Evolutionary conservation across 129 eudicot species (phyloP), one percentile per base, ranked within the genome.

Genomic region (Pseudognaphalium luteoalbum): DNA sequence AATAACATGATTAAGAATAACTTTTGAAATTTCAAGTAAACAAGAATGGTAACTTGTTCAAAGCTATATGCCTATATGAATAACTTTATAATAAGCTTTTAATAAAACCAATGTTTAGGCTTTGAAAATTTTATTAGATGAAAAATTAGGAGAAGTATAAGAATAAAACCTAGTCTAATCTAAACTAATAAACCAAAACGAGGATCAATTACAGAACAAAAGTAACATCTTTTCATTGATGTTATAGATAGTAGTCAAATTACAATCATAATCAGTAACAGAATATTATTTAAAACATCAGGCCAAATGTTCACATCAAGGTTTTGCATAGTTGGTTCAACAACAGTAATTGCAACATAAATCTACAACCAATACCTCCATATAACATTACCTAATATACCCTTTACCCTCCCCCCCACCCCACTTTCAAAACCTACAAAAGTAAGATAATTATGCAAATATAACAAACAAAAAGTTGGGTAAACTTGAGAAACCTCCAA

Each of bases 291-390:
- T 37, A 37, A 66, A 67, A 56, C 75, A 80, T 74, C 44, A 42
- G 66, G 76, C 28, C 83, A 80, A 44, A 67, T 67, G 83, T 80
- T 57, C 32, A 80, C 79, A 80, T 80, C 79, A 80, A 66, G 51
- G 50, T 73, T 66, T 37, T 52, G 60, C 78, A 80, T 70, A 60
- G 57, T 47, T 42, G 72, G 77, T 70, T 57, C 74, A 73, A 65
- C 29, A 80, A 73, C 75, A 73, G 57, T 16, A 74, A 64, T 7
- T 32, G 22, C 47, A 65, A 29, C 21, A 65, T 29, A 74, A 52
- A 59, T 73, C 68, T 25, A 63, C 52, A 39, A 72, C 42, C 77
- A 61, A 59, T 22, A 79, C 47, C 28, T 25, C 1, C 79, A 41
- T 47, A 80, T 47, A 80, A 30, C 68, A 66, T 42, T 20, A 57